These are phyloP conservation scores for Mucor saturninus DNA, from an alignment of 371 early-diverging fungal genomes.

Conservation along the genomic window DNA sequence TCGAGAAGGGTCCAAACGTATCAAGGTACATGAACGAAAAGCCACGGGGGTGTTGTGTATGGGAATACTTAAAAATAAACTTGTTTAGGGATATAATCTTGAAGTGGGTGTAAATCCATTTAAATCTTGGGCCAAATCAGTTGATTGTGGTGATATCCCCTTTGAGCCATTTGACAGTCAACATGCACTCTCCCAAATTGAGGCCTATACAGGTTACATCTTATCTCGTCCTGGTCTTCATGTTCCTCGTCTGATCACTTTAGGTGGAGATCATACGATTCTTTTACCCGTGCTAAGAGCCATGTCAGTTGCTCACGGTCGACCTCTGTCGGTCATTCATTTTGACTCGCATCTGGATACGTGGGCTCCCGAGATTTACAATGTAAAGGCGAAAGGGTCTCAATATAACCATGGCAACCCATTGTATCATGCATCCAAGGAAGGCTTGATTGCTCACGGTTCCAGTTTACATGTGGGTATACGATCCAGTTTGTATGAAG, in stretches of 20 bases:
- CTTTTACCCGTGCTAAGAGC: slow-evolving; percentile 49
- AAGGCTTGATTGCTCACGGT: slow-evolving; percentile 54
- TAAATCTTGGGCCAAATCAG: slow-evolving; percentile 52
- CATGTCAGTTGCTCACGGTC: slow-evolving; percentile 38
- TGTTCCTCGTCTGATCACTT: slow-evolving; percentile 45
- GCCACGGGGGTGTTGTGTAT: background rate
- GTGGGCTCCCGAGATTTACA: slow-evolving; percentile 51
- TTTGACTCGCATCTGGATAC: slow-evolving; percentile 60
- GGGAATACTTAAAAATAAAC: no score
- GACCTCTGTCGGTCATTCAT: slow-evolving; percentile 53
- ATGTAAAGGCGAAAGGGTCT: slow-evolving; percentile 40
- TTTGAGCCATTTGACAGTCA: slow-evolving; percentile 50
- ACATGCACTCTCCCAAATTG: slow-evolving; percentile 53
- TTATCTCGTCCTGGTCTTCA: slow-evolving; percentile 33
- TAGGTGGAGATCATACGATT: slow-evolving; percentile 56
- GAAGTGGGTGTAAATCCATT: slow-evolving; percentile 48
- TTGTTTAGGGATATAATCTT: slow-evolving; percentile 41
- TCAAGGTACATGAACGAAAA: slow-evolving; percentile 24
- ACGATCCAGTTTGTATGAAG: slow-evolving; percentile 46
- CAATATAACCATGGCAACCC: slow-evolving; percentile 50
- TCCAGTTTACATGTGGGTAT: slow-evolving; percentile 60
- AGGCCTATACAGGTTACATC: slow-evolving; percentile 37
- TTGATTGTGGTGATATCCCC: slow-evolving; percentile 59
- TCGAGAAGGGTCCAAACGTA: slow-evolving; percentile 51
- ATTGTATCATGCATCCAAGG: slow-evolving; percentile 55